Percentiles rank a stretch among this genome's conserved stretches.
Conservation (phyloP, 306 rosid species). For the Vigna nakashimae region DNA sequence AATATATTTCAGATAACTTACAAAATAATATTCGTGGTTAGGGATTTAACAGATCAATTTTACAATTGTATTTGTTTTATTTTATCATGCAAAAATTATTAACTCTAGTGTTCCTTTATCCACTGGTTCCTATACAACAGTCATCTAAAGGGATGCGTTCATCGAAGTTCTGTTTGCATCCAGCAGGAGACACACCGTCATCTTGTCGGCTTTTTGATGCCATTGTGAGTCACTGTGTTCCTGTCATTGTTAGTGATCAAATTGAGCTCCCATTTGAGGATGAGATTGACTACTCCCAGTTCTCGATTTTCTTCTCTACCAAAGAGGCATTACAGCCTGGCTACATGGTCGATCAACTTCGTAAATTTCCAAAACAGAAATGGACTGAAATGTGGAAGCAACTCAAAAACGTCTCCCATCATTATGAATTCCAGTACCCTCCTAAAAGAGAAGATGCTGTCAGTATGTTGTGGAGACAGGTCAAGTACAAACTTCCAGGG, state of each 20-base stretch:
- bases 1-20: constrained; percentile 27
- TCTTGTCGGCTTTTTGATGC: constrained; percentile 99
- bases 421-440: constrained; percentile 91
- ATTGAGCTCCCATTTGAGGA: constrained; percentile 98
- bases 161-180: constrained; percentile 94
- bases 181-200: constrained; percentile 98
- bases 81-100: constrained; percentile 36
- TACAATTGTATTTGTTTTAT: constrained; percentile 5
- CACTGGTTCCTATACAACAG: constrained; percentile 56
- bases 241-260: constrained; percentile 93
- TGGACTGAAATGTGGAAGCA: constrained; percentile 93
- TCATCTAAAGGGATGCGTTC: constrained; percentile 87
- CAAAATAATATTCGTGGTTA: not conserved
- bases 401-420: constrained; percentile 74
- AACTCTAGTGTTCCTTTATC: constrained; percentile 40
- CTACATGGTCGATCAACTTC: constrained; percentile 77
- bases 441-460: constrained; percentile 84
- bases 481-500: constrained; percentile 83
- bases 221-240: constrained; percentile 95
- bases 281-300: constrained; percentile 81
- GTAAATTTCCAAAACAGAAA: constrained; percentile 71
- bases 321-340: constrained; percentile 88
- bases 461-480: constrained; percentile 95
- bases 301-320: constrained; percentile 88
- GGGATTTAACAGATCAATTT: too few species aligned